Evolutionary conservation across 2,329 filamentous ascomycete species (phyloP).

Genomic region (Aspergillus sp.): DNA sequence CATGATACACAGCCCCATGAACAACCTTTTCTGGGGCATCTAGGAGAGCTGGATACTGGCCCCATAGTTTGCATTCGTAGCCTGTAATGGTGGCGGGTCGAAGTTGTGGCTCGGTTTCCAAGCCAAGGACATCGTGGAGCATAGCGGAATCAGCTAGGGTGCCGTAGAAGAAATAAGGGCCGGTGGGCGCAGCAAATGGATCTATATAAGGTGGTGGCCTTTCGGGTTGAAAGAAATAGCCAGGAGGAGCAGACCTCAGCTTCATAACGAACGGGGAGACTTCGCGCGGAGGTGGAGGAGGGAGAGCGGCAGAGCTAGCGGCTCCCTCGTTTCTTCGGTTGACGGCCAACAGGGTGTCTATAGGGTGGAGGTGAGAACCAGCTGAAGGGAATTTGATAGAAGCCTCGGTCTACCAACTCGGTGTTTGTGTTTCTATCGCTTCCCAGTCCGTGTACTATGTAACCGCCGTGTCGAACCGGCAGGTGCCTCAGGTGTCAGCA

Average conservation of each 20-base stretch:
- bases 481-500: not conserved
- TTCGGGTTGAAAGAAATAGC: constrained; percentile 6
- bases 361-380: not conserved
- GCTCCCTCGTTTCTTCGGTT: not conserved
- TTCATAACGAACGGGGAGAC: constrained; percentile 9
- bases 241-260: constrained; percentile 7
- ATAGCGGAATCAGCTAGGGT: constrained; percentile 23
- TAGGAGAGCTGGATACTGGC: constrained; percentile 19
- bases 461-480: too few relatives aligned
- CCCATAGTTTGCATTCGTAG: constrained; percentile 20
- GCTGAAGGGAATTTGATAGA: not conserved
- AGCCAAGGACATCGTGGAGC: constrained; percentile 14
- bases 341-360: too few relatives aligned
- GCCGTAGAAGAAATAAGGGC: constrained; percentile 31
- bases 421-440: not conserved
- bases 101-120: constrained; percentile 11
- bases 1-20: constrained; percentile 15
- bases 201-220: constrained; percentile 1
- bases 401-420: not conserved
- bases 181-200: constrained; percentile 8
- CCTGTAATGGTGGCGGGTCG: constrained; percentile 15
- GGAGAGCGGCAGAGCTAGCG: constrained; percentile 1
- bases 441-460: not conserved
- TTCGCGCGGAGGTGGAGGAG: constrained; percentile 5
- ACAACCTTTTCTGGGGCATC: constrained; percentile 10